Conservation (phyloP, 179 eudicot species). For the Beta macrorhiza region DNA sequence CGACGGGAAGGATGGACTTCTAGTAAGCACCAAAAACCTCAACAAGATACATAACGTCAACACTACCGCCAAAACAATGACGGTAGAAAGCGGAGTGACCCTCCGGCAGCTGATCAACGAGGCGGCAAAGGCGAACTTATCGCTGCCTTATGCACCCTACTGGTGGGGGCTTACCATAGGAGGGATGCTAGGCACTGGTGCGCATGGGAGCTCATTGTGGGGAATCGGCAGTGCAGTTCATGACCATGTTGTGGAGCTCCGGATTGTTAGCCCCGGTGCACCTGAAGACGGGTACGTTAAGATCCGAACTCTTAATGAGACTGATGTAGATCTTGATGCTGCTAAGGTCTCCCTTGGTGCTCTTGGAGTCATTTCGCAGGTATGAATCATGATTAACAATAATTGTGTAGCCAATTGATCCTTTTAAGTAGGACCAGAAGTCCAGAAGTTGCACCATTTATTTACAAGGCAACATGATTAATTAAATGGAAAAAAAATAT, state of each 20-base stretch:
- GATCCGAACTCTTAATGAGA: constrained; percentile 32
- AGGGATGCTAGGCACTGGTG: constrained; percentile 70
- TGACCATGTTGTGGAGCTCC: constrained; percentile 49
- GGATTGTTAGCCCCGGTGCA: constrained; percentile 51
- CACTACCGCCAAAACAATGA: constrained; percentile 30
- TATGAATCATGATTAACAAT: constrained; percentile 17
- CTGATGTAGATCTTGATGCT: constrained; percentile 51
- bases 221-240: constrained; percentile 75
- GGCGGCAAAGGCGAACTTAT: constrained; percentile 53
- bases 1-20: constrained; percentile 53
- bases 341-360: constrained; percentile 80
- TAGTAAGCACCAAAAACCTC: constrained; percentile 65
- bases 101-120: constrained; percentile 51
- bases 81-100: constrained; percentile 60
- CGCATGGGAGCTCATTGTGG: constrained; percentile 80
- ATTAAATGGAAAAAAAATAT: too few relatives aligned
- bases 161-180: constrained; percentile 83
- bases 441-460: too few relatives aligned
- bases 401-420: not conserved
- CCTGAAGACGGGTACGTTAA: constrained; percentile 44
- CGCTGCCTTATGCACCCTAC: constrained; percentile 66
- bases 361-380: constrained; percentile 82
- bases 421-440: too few relatives aligned
- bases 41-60: constrained; percentile 38
- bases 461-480: too few relatives aligned